Conservation (phyloP, 192 early-diverging fungal genomes). For the Chytriomyces confervae region DNA sequence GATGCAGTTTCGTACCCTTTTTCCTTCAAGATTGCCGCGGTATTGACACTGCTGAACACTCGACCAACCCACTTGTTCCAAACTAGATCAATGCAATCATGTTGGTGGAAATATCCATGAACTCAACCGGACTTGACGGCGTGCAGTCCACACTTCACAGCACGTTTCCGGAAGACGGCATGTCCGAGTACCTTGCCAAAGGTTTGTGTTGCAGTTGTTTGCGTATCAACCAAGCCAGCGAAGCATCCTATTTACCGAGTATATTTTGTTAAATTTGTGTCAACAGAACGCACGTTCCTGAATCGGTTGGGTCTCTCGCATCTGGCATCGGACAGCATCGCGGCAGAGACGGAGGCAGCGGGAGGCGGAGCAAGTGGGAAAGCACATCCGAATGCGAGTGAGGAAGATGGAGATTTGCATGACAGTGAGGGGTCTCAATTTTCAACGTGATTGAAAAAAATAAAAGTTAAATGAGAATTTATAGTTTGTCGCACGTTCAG, state of each 20-base stretch:
- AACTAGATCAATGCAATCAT: conserved; percentile 54
- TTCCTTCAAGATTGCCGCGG: no score
- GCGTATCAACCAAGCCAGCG: not conserved
- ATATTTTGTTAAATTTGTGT: not conserved
- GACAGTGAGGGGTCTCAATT: no score
- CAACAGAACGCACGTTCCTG: conserved; percentile 43
- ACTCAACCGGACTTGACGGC: conserved; percentile 59
- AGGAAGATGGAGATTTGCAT: no score
- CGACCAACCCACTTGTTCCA: not conserved
- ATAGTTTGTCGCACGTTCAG: no score
- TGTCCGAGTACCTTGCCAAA: conserved; percentile 9
- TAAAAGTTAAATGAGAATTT: no score
- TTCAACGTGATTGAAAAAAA: no score
- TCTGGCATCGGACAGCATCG: conserved; percentile 8
- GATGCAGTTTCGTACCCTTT: conserved; percentile 59
- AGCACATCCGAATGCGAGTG: no score
- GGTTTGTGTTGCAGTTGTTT: not conserved
- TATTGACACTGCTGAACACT: conserved; percentile 39
- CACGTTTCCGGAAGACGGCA: conserved; percentile 59
- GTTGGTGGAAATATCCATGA: conserved; percentile 68
- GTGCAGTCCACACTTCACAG: conserved; percentile 61
- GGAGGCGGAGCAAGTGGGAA: no score
- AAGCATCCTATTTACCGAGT: not conserved
- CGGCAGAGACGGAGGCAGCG: no score
- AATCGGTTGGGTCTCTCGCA: conserved; percentile 53